These are phyloP conservation scores for Aphanomyces astaci DNA, from an alignment of 352 stramenopile genomes.

Conservation along the genomic window DNA sequence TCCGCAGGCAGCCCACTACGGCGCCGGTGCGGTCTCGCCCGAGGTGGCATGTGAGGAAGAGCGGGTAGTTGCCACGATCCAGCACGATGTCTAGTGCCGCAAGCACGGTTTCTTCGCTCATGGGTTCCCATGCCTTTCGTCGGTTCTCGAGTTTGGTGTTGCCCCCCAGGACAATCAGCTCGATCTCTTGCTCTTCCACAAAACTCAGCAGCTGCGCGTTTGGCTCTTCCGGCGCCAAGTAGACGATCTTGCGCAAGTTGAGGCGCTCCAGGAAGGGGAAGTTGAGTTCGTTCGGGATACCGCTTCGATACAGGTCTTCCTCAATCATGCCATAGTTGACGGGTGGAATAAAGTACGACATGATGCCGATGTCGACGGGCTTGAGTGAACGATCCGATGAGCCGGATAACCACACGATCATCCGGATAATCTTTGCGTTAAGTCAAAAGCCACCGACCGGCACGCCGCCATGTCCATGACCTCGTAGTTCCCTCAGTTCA, in stretches of 20 bases:
- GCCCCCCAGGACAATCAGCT: slow-evolving; percentile 77
- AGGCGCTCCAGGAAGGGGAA: slow-evolving; percentile 88
- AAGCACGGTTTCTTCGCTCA: slow-evolving; percentile 86
- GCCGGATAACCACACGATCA: not conserved
- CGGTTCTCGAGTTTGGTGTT: slow-evolving; percentile 84
- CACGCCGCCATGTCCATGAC: too few species aligned
- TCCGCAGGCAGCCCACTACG: slow-evolving; percentile 85
- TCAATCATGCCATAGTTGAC: slow-evolving; percentile 91
- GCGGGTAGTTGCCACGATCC: slow-evolving; percentile 82
- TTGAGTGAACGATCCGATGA: not conserved
- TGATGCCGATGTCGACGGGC: too few species aligned
- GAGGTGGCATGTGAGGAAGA: slow-evolving; percentile 88
- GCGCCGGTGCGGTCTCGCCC: slow-evolving; percentile 83
- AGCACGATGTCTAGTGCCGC: slow-evolving; percentile 85
- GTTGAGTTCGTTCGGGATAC: slow-evolving; percentile 88
- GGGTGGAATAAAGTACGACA: slow-evolving; percentile 89
- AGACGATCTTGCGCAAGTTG: slow-evolving; percentile 87
- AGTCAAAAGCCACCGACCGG: too few species aligned
- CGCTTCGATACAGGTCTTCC: slow-evolving; percentile 86
- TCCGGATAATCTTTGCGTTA: too few species aligned
- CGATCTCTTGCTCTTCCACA: slow-evolving; percentile 87
- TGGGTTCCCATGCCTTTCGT: slow-evolving; percentile 78
- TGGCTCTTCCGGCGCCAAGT: slow-evolving; percentile 83
- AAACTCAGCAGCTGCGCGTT: slow-evolving; percentile 87
- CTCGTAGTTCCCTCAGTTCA: too few species aligned